Evolutionary conservation across 2,329 filamentous ascomycete species (phyloP), one percentile per base, ranked within the genome.

Genomic region (Sarocladiaceae sp.): DNA sequence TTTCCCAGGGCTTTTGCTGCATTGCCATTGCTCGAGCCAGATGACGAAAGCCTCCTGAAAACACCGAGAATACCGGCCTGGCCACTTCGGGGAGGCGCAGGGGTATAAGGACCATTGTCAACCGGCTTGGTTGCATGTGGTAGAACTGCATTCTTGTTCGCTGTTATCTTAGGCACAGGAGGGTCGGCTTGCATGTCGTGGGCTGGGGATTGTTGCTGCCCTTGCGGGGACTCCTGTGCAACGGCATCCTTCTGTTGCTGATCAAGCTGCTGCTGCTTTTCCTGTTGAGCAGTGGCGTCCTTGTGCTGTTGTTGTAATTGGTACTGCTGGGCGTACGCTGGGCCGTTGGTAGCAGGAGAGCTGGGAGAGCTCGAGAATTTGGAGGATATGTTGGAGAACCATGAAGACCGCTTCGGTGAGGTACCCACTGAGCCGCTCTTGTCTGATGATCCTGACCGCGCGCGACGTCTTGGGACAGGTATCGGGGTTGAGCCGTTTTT

Each of bases 351-450:
- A 53, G 58, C 49, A 20, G 58, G 51, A n/a, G 55, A 60, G 50
- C 50, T 60, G 50, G 73, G 62, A 15, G 69, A 69, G 21, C 80
- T 81, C 3, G 86, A 89, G 67, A 97, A 95, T 61, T 95, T 96
- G 52, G 88, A 91, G 51, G 88, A 94, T 53, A 97, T 80, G 58
- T 82, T 95, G 46, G 87, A 88, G 57, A 97, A 90, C 93, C 93
- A 98, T 12, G 90, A 95, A 50, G 82, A 83, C 51, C 88, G 77
- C 44, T 79, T 72, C 35, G 70, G 67, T 6, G 68, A 62, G 2
- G 68, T 63, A 29, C 45, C 48, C n/a, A 41, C 26, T 4, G 64
- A 57, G 46, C 58, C 53, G 45, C 53, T 51, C 46, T 59, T 64
- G 9, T 67, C 64, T 48, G 61, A 52, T n/a, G 63, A 67, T 20